Evolutionary conservation across 202 grass and related monocot species (phyloP).

Genomic region (Panicum virgatum): DNA sequence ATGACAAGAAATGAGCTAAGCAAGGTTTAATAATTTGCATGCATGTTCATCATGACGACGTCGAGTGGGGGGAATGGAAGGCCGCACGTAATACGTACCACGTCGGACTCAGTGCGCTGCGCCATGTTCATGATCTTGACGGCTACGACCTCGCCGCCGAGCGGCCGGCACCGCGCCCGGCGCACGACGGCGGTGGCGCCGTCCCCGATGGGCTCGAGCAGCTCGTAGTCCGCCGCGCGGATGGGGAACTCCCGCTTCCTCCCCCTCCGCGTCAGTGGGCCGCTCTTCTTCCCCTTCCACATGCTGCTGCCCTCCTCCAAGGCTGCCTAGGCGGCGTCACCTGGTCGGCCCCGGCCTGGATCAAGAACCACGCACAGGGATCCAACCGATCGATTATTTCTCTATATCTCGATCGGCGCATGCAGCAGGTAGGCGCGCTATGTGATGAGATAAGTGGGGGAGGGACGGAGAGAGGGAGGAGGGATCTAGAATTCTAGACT

Average conservation of each 20-base stretch:
- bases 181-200: slow-evolving; percentile 85
- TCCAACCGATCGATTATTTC: no score
- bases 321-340: neutral
- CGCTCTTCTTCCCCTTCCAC: slow-evolving; percentile 32
- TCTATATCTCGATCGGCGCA: no score
- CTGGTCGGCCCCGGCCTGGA: neutral
- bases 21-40: neutral
- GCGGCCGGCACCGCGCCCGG: slow-evolving; percentile 67
- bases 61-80: neutral
- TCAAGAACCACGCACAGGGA: neutral
- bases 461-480: no score
- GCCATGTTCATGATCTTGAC: slow-evolving; percentile 89
- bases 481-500: no score
- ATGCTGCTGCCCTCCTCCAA: neutral
- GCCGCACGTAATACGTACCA: slow-evolving; percentile 33
- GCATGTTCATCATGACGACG: no score
- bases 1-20: neutral
- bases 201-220: slow-evolving; percentile 77
- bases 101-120: slow-evolving; percentile 56
- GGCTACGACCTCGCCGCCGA: slow-evolving; percentile 70
- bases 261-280: neutral
- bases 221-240: slow-evolving; percentile 59
- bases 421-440: no score
- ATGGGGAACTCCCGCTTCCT: slow-evolving; percentile 80
- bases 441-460: no score